Evolutionary conservation across 2,329 filamentous ascomycete genomes (phyloP), one percentile per base, ranked within the genome.

Genomic region (Aspergillus neoniger): DNA sequence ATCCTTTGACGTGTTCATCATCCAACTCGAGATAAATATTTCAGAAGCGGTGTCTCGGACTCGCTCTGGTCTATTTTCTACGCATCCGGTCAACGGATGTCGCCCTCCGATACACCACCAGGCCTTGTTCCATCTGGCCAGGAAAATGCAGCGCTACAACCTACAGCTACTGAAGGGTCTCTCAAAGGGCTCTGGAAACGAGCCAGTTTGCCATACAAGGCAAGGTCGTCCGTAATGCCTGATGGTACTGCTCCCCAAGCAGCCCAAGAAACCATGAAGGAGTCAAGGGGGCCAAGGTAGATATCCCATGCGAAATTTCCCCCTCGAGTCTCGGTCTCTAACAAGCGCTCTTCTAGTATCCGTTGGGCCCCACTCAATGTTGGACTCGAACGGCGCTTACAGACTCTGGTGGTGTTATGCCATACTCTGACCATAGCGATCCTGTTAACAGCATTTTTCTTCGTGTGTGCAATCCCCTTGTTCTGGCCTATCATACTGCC

Each of bases 401-500:
- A 94, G 76, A 95, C 93, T 3, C 85, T 92, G 39, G 85, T 94
- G 4, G 90, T 93, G 12, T 80, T 93, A 8, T 83, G 87, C 67
- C 90, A 93, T 76, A 91, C 86, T 63, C 82, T 91, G 66, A 86
- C 85, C 58, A 89, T 93, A 63, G 85, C 86, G n/a, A 77, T 86
- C 23, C 83, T 86, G 67, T 83, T 96, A 5, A 90, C 91, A 5
- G 76, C 88, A 60, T 98, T 98, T 81, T 96, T 96, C 81, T 90
- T 96, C 72, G 86, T 93, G 36, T 96, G 92, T 77, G 90, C 91
- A 58, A 93, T 96, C 59, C 95, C 95, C 0, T 80, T 98, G n/a
- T 86, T 89, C 51, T 99, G 95, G 95, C 94, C 94, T 2, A 77
- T 89, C 30, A 76, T 89, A 19, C 71, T 89, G 7, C 86, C 92